Evolutionary conservation across 768 basidiomycete species (phyloP).

Genomic region (Coprinopsis cinerea): DNA sequence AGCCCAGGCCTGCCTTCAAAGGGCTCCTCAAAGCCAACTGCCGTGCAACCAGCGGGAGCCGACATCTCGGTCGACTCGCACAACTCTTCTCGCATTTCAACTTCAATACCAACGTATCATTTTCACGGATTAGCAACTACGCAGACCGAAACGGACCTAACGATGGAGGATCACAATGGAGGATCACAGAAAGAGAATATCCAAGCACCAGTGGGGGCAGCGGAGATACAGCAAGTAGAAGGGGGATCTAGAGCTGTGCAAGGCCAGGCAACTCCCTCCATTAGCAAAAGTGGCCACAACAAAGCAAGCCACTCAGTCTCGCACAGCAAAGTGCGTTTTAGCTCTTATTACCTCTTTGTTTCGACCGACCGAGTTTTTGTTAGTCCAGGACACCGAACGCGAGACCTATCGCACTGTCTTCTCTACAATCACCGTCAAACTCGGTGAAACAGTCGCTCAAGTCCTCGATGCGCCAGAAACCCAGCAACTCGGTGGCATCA

Average conservation of each 20-base stretch:
- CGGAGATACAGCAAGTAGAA: conserved; percentile 6
- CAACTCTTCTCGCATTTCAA: conserved; percentile 27
- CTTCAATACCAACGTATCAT: conserved; percentile 43
- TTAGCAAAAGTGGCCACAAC: neutral
- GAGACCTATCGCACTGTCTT: conserved; percentile 2
- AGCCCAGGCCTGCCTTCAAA: conserved; percentile 1
- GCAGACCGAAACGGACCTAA: conserved; percentile 43
- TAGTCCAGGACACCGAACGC: conserved; percentile 9
- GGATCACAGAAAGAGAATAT: conserved; percentile 55
- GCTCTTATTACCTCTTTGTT: neutral
- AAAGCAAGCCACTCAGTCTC: conserved; percentile 7
- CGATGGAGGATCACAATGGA: conserved; percentile 28
- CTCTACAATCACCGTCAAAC: neutral
- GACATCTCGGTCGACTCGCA: conserved; percentile 39
- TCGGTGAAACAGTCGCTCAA: neutral
- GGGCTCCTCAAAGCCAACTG: neutral
- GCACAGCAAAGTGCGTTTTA: conserved; percentile 2
- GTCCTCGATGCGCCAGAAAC: conserved; percentile 13
- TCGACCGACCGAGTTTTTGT: neutral
- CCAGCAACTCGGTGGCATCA: no score
- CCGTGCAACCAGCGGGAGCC: conserved; percentile 17
- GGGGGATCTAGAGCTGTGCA: neutral
- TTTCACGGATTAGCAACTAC: conserved; percentile 52
- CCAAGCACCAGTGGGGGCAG: conserved; percentile 8
- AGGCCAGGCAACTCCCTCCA: neutral